Evolutionary conservation across 306 rosid species (phyloP), one percentile per base, ranked within the genome.

Genomic region (Senna tora): DNA sequence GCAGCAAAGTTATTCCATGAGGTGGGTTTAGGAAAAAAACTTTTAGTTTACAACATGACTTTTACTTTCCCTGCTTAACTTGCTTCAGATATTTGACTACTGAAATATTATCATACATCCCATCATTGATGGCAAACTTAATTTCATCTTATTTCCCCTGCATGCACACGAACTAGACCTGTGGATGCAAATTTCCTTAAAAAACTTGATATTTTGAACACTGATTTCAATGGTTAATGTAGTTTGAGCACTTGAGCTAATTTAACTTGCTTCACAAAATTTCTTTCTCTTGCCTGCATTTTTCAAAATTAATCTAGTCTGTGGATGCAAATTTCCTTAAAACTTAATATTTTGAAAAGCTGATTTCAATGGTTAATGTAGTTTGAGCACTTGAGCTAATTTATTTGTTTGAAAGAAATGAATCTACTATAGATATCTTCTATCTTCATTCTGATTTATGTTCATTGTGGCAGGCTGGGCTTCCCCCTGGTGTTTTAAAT

Each of bases 401-500:
- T 22, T 46, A 10, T 13, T 33, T 33, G 16, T 3, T 57, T 9
- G 28, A 50, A 56, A 9, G 5, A 19, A 9, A 41, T 51, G 4
- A 32, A 45, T 8, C 2, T 45, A 30, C n/a, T 46, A 73, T 16
- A 13, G 19, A 16, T 50, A 39, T 51, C 32, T 34, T 32, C 10
- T 13, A 30, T 32, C 38, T 9, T 75, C 28, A 55, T 72, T 64
- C 33, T 46, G 50, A 82, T 73, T 63, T 65, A 42, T 68, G 2
- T 49, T 78, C 62, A 80, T 5, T 73, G 30, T 79, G 74, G 76
- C 82, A 91, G 98, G 98, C 98, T 62, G 98, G 97, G 54, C 89
- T 94, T 82, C 98, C 98, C 67, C 21, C 75, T 22, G 98, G 97
- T 62, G 98, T 91, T 84, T 54, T 94, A 36, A 94, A 94, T 69